Base-by-base conservation (phyloP, 805 yeast species). In the Kurtzmaniella fragi region DNA sequence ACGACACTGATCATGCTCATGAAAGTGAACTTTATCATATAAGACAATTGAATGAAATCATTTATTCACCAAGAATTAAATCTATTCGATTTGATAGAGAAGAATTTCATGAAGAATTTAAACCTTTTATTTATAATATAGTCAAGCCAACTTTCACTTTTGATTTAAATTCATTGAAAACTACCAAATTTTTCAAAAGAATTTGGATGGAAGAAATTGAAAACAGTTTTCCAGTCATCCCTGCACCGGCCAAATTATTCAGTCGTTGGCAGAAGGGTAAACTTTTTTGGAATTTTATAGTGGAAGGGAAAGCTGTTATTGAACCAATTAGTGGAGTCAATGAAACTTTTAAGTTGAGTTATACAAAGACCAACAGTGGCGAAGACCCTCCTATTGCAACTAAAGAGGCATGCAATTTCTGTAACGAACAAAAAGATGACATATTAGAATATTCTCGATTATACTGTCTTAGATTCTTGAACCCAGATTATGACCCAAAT, bases 291-390 rank as follows among this genome's bases (percentile, higher is more conserved):
- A 60, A 70, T 34, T 73, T 81, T 13, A 70, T 91, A 45, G 74
- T 84, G 26, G 96, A 89, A 37, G 95, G 95, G 3, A 72, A 83
- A 32, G 88, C 87, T 5, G 71, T 79, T 3, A 80, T 91, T 30
- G 95, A 89, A 59, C 99, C 99, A 0, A 75, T 90, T 7, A 78
- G 87, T 37, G 90, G 91, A 0, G 73, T 83, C 31, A 89, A 90
- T 52, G 95, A 85, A 57, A 75, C 78, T 1, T 83, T 82, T 63
- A 77, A 80, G 49, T 49, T 67, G 28, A 52, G 64, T 1, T 65
- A 67, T 39, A 43, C 44, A 28, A 60, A 54, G 29, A 46, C 40
- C 23, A 47, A 11, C 48, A 38, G 14, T 26, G 37, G 47, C 32
- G 44, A 45, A 35, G 42, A 49, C 35, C 51, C 76, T 2, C 82